These are phyloP conservation scores for Penicillium thymicola DNA, from an alignment of 2,329 filamentous ascomycete species.

Conservation along the genomic window DNA sequence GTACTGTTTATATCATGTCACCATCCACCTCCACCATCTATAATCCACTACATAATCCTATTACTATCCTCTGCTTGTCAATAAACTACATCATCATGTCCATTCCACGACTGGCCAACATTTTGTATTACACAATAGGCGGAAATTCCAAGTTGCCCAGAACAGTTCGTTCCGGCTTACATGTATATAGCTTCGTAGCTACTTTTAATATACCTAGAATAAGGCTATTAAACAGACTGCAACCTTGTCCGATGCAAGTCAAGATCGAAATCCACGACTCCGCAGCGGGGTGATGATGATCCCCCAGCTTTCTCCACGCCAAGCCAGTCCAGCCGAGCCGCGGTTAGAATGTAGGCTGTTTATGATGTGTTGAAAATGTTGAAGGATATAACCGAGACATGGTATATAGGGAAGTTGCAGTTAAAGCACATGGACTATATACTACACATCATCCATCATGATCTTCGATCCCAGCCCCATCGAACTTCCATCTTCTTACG, in stretches of 20 bases:
- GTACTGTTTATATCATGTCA: neutral
- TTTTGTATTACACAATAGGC: neutral
- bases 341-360: neutral
- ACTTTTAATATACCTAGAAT: neutral
- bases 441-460: slow-evolving; percentile 10
- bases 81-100: neutral
- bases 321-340: neutral
- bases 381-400: neutral
- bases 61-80: neutral
- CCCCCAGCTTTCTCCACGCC: slow-evolving; percentile 1
- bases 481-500: slow-evolving; percentile 23
- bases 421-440: neutral
- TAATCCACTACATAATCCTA: too few relatives aligned
- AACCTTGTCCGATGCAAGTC: neutral
- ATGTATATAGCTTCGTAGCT: neutral
- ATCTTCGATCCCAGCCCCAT: slow-evolving; percentile 18
- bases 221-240: neutral
- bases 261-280: neutral
- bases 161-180: too few relatives aligned
- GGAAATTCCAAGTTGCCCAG: neutral
- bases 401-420: neutral
- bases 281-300: slow-evolving; percentile 6
- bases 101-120: neutral
- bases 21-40: neutral
- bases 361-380: neutral